Conservation (phyloP, 108 stramenopile genomes). For the Nitzschia sp. region DNA sequence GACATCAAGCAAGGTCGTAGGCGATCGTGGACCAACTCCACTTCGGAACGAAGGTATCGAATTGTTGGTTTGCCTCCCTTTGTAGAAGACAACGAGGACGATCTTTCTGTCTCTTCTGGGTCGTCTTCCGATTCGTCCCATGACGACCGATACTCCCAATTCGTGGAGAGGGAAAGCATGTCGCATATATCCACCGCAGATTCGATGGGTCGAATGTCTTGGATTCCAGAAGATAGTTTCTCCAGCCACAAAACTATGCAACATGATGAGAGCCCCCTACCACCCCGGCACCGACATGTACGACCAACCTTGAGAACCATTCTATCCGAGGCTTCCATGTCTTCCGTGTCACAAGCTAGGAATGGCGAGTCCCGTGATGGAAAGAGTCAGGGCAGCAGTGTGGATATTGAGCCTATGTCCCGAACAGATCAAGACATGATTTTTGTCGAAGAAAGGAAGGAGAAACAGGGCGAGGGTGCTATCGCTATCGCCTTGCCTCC, state of each 20-base stretch:
- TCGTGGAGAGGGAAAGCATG: neutral
- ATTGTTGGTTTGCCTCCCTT: neutral
- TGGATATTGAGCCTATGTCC: neutral
- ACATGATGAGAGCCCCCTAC: neutral
- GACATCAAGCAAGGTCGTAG: neutral
- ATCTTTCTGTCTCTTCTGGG: neutral
- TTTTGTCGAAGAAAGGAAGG: neutral
- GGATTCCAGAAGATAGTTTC: neutral
- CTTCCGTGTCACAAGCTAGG: neutral
- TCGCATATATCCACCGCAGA: neutral
- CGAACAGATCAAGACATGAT: neutral
- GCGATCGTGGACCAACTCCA: neutral
- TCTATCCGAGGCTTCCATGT: neutral
- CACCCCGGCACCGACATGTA: neutral
- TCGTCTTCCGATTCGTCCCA: neutral
- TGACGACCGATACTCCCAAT: neutral
- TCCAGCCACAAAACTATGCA: neutral
- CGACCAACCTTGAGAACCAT: neutral
- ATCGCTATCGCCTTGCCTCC: too few species aligned
- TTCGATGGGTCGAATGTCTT: neutral
- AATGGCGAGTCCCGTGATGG: neutral
- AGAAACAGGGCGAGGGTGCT: too few species aligned
- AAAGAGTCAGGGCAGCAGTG: constrained; percentile 1
- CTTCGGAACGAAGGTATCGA: neutral
- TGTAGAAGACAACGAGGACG: constrained; percentile 1